Percentiles rank a stretch among this genome's conserved stretches.
These are phyloP conservation scores for Physcia stellaris DNA, from an alignment of 495 filamentous ascomycete species.

Conservation along the genomic window DNA sequence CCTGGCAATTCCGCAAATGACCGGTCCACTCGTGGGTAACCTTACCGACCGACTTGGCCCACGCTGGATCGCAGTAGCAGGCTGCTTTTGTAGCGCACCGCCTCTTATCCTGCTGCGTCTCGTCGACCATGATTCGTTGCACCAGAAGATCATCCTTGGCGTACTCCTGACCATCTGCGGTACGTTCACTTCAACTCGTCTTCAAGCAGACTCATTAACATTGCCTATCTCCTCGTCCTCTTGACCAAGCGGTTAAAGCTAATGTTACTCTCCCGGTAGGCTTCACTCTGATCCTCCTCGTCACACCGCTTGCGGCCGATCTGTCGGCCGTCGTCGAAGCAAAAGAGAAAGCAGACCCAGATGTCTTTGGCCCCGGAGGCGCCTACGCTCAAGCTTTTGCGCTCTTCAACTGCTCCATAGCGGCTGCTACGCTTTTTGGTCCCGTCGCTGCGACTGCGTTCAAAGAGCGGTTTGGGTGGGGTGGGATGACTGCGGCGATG, in stretches of 20 bases:
- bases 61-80: conserved; percentile 30
- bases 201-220: not conserved
- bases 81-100: conserved; percentile 33
- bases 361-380: conserved; percentile 38
- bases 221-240: not conserved
- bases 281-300: not conserved
- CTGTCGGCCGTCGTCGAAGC: conserved; percentile 22
- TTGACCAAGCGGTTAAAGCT: not conserved
- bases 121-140: conserved; percentile 19
- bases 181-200: not conserved
- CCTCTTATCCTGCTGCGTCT: conserved; percentile 39
- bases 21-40: conserved; percentile 22
- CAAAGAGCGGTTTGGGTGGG: conserved; percentile 44
- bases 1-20: conserved; percentile 28
- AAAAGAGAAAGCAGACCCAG: conserved; percentile 22
- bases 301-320: conserved; percentile 24
- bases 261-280: not conserved
- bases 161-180: conserved; percentile 21
- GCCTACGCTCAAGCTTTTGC: conserved; percentile 48
- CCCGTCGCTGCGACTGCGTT: conserved; percentile 51
- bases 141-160: conserved; percentile 23
- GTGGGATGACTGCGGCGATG: conserved; percentile 42
- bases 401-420: conserved; percentile 44
- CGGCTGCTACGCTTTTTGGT: conserved; percentile 44
- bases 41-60: conserved; percentile 38